Conservation (phyloP, 495 filamentous ascomycete genomes). For the Tuber borchii region DNA sequence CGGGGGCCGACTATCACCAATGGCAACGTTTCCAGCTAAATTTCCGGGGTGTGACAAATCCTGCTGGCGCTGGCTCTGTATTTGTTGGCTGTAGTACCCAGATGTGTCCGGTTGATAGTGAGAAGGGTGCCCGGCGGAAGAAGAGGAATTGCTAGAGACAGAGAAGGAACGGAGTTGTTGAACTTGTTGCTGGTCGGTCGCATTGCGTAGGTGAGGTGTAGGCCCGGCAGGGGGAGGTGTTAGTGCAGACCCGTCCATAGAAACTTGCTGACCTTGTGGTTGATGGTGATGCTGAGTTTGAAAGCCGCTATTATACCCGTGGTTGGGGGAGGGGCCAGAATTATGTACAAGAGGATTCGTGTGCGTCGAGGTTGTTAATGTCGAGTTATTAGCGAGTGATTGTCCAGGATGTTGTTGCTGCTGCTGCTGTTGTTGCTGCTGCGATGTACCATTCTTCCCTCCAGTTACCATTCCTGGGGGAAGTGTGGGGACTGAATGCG, state of each 20-base stretch:
- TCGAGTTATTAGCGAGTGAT: conserved; percentile 21
- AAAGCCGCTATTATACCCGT: conserved; percentile 29
- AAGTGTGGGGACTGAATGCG: conserved; percentile 34
- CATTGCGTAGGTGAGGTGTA: conserved; percentile 26
- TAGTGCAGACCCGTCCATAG: conserved; percentile 28
- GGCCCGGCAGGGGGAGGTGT: conserved; percentile 18
- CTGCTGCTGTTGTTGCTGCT: conserved; percentile 31
- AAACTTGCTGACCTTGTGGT: conserved; percentile 31
- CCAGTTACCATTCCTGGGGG: conserved; percentile 24
- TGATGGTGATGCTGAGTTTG: conserved; percentile 34
- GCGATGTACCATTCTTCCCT: conserved; percentile 32
- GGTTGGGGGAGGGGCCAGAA: conserved; percentile 28
- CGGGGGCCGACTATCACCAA: conserved; percentile 27
- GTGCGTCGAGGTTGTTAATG: conserved; percentile 23
- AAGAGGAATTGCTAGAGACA: conserved; percentile 22
- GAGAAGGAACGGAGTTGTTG: conserved; percentile 32
- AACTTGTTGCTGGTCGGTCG: conserved; percentile 33
- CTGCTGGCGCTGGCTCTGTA: conserved; percentile 9
- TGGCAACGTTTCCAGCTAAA: not conserved
- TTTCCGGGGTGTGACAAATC: not conserved
- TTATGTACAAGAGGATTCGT: conserved; percentile 27
- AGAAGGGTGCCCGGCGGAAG: conserved; percentile 20
- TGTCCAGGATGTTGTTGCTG: conserved; percentile 33
- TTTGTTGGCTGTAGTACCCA: conserved; percentile 27
- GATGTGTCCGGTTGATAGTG: conserved; percentile 27